Evolutionary conservation across 768 basidiomycete species (phyloP).

Genomic region (Coprinopsis marcescibilis): DNA sequence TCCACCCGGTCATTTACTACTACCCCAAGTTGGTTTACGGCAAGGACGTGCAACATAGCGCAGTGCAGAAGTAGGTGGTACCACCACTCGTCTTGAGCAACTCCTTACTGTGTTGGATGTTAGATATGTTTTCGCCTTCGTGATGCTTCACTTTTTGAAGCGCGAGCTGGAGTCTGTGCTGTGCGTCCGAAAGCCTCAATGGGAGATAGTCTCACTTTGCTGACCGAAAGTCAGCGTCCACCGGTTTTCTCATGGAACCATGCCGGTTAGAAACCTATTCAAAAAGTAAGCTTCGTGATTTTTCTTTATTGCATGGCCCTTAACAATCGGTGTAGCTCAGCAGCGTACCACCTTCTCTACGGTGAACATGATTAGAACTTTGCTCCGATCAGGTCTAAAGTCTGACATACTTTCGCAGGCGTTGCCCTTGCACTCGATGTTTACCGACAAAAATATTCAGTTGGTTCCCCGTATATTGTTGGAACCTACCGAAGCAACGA

Average conservation of each 20-base stretch:
- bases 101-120: slow-evolving; percentile 8
- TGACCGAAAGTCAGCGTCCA: slow-evolving; percentile 55
- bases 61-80: slow-evolving; percentile 70
- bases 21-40: slow-evolving; percentile 70
- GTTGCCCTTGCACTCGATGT: slow-evolving; percentile 72
- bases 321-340: slow-evolving; percentile 48
- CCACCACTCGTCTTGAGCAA: background rate
- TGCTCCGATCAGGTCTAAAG: background rate
- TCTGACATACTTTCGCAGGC: slow-evolving; percentile 39
- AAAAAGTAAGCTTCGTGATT: slow-evolving; percentile 63
- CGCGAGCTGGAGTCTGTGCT: slow-evolving; percentile 90
- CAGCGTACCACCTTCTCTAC: slow-evolving; percentile 81
- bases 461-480: slow-evolving; percentile 52
- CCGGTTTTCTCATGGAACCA: slow-evolving; percentile 91
- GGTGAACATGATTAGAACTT: slow-evolving; percentile 31
- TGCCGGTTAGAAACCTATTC: slow-evolving; percentile 82
- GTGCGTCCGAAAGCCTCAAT: slow-evolving; percentile 37
- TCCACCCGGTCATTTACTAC: slow-evolving; percentile 82
- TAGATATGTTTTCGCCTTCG: slow-evolving; percentile 57
- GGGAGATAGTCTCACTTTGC: background rate
- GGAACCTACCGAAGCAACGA: slow-evolving; percentile 62
- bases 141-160: slow-evolving; percentile 85
- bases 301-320: background rate
- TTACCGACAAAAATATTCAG: slow-evolving; percentile 77
- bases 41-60: slow-evolving; percentile 61